Conservation (phyloP, 2,329 filamentous ascomycete genomes). For the Talaromyces verruculosus region DNA sequence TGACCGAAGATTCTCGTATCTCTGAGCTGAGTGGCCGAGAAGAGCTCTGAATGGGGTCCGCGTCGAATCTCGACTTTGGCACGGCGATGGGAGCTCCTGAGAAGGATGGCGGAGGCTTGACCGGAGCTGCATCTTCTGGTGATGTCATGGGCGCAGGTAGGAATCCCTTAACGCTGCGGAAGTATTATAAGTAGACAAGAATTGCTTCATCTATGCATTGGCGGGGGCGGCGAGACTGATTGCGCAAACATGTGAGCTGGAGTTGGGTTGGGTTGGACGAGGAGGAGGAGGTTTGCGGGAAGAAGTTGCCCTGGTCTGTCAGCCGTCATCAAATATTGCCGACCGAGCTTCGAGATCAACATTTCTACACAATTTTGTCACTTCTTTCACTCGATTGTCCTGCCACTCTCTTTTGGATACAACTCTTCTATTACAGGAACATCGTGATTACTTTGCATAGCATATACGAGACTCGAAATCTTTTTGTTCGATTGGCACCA, state of each 20-base stretch:
- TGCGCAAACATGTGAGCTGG: not conserved
- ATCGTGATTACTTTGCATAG: not conserved
- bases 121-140: slow-evolving; percentile 62
- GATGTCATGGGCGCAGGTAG: slow-evolving; percentile 63
- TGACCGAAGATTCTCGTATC: slow-evolving; percentile 55
- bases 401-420: not conserved
- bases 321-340: slow-evolving; percentile 3
- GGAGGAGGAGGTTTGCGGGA: not conserved
- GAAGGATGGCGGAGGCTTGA: slow-evolving; percentile 68
- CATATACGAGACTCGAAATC: not conserved
- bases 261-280: not conserved
- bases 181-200: not conserved
- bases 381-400: not conserved
- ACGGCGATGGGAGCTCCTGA: slow-evolving; percentile 63
- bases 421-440: not conserved
- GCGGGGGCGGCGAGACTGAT: not conserved
- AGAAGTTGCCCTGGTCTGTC: not conserved
- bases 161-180: slow-evolving; percentile 14
- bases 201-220: slow-evolving; percentile 26
- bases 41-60: slow-evolving; percentile 49
- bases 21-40: slow-evolving; percentile 45
- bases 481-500: not conserved
- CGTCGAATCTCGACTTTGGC: slow-evolving; percentile 59
- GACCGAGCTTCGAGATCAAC: not conserved
- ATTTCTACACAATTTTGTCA: not conserved